A percentile compares a stretch with the other conserved stretches of the same genome.
These are phyloP conservation scores for Beta vulgaris DNA, from an alignment of 148 eudicot species.

Conservation along the genomic window DNA sequence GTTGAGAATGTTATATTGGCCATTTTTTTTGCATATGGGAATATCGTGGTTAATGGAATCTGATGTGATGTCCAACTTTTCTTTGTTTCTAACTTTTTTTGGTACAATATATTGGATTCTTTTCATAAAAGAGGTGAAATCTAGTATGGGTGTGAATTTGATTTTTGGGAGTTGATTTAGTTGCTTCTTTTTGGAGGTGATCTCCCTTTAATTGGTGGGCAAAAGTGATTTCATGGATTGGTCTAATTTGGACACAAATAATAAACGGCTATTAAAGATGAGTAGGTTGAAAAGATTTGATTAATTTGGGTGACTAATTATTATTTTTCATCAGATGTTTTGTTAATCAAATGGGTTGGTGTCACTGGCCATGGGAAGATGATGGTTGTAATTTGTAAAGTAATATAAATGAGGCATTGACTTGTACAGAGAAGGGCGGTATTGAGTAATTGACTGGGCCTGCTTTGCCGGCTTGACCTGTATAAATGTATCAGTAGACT, in stretches of 20 bases:
- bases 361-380: slow-evolving; percentile 12
- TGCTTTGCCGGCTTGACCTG: slow-evolving; percentile 29
- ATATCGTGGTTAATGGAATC: slow-evolving; percentile 24
- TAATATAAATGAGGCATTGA: slow-evolving; percentile 27
- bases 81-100: not conserved
- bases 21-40: slow-evolving; percentile 23
- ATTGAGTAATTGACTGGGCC: slow-evolving; percentile 28
- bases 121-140: slow-evolving; percentile 10
- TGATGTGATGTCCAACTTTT: not conserved
- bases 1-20: slow-evolving; percentile 21
- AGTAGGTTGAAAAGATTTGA: slow-evolving; percentile 4
- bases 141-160: slow-evolving; percentile 18
- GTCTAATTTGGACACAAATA: slow-evolving; percentile 10
- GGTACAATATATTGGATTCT: slow-evolving; percentile 9
- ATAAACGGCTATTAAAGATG: slow-evolving; percentile 16
- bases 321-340: not conserved
- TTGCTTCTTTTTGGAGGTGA: not conserved
- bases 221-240: slow-evolving; percentile 20
- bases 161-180: slow-evolving; percentile 12
- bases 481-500: slow-evolving; percentile 11
- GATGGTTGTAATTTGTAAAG: slow-evolving; percentile 6
- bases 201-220: not conserved
- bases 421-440: slow-evolving; percentile 19
- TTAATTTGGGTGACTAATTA: not conserved
- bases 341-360: slow-evolving; percentile 12